These are phyloP conservation scores for Chlorella variabilis DNA, from an alignment of 163 green algal species.

Conservation along the genomic window DNA sequence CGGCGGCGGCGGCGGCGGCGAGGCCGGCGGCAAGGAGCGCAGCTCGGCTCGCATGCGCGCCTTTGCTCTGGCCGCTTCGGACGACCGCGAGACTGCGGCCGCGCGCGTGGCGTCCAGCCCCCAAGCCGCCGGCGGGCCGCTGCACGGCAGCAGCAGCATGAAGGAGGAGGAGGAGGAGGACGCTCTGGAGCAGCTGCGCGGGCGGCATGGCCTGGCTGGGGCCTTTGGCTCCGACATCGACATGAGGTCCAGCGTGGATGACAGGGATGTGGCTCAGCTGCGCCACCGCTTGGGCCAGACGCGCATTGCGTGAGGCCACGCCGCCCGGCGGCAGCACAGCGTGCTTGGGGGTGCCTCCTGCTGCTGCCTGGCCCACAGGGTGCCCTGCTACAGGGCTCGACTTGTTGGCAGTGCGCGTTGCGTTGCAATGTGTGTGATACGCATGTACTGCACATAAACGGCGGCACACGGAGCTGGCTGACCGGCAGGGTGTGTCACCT, in stretches of 20 bases:
- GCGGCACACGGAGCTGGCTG: too few species aligned
- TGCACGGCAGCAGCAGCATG: neutral
- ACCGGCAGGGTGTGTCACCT: too few species aligned
- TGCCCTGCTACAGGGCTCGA: too few species aligned
- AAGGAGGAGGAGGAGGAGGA: slow-evolving; percentile 8
- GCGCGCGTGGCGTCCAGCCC: neutral
- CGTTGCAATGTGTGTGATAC: too few species aligned
- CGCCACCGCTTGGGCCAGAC: slow-evolving; percentile 1
- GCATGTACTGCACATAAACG: too few species aligned
- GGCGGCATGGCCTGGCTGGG: neutral
- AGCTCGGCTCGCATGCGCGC: neutral
- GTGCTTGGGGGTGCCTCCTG: too few species aligned
- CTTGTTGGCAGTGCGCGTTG: too few species aligned
- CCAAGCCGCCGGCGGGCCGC: too few species aligned
- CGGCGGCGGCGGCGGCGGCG: neutral
- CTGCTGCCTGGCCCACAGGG: too few species aligned
- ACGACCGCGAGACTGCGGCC: neutral
- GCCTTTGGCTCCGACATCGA: slow-evolving; percentile 10
- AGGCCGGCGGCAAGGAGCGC: neutral
- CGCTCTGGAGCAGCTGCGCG: neutral
- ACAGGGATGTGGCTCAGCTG: slow-evolving; percentile 1
- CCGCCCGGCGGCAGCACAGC: too few species aligned
- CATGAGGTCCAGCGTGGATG: neutral
- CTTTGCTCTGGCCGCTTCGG: neutral
- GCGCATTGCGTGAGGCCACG: neutral